These are phyloP conservation scores for Daldinia concentrica DNA, from an alignment of 495 filamentous ascomycete species.

Conservation along the genomic window DNA sequence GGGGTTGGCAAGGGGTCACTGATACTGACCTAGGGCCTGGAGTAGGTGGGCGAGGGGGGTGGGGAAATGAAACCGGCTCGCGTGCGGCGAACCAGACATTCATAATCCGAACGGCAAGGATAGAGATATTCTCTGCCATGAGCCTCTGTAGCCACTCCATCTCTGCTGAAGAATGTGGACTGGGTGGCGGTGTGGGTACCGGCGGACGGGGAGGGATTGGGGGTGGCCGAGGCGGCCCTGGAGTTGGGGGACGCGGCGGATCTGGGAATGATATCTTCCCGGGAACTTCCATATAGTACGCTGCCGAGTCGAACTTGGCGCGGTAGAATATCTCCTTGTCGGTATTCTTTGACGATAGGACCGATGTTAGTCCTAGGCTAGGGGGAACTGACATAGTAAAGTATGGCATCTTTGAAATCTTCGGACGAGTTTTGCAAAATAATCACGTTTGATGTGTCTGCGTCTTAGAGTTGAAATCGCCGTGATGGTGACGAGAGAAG, in stretches of 20 bases:
- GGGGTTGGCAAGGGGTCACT: background rate
- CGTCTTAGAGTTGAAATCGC: background rate
- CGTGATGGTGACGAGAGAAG: conserved; percentile 8
- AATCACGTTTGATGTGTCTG: background rate
- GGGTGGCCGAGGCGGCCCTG: conserved; percentile 43
- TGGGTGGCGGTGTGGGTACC: conserved; percentile 46
- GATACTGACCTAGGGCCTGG: conserved; percentile 41
- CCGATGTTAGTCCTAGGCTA: background rate
- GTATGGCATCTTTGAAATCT: conserved; percentile 8
- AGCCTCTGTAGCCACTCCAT: conserved; percentile 3
- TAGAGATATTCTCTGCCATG: conserved; percentile 27
- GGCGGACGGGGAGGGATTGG: conserved; percentile 45
- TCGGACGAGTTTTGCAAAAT: background rate
- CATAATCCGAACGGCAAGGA: conserved; percentile 19
- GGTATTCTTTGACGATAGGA: background rate
- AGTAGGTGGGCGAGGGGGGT: conserved; percentile 44
- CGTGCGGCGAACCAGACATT: conserved; percentile 12
- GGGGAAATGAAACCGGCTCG: conserved; percentile 24
- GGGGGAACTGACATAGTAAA: background rate
- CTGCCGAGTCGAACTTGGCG: background rate
- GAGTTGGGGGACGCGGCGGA: conserved; percentile 47
- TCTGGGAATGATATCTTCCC: conserved; percentile 35
- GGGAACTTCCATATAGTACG: conserved; percentile 4
- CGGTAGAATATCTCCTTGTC: background rate
- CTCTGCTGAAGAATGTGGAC: conserved; percentile 27